Conservation (phyloP, 805 yeast species). For the Priceomyces haplophilus region DNA sequence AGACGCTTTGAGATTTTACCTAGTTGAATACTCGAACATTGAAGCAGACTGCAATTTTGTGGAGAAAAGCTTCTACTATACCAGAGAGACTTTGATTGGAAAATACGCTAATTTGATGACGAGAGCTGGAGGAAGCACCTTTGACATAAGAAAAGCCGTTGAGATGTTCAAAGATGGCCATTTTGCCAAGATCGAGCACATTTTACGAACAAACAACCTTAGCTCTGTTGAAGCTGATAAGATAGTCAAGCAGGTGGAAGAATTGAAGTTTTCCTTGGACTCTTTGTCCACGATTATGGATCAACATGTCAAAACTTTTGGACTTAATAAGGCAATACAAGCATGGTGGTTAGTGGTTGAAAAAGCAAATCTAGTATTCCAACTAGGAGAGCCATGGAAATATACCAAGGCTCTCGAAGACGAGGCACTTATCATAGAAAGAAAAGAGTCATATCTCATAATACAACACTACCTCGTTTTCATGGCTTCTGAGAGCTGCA, state of each 20-base stretch:
- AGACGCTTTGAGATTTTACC: conserved; percentile 72
- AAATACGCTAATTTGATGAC: conserved; percentile 79
- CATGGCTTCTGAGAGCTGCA: conserved; percentile 64
- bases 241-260: conserved; percentile 14
- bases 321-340: conserved; percentile 54
- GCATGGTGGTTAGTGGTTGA: conserved; percentile 59
- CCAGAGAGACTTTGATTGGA: conserved; percentile 68
- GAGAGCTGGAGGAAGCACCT: conserved; percentile 70
- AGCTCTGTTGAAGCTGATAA: conserved; percentile 8
- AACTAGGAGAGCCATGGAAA: conserved; percentile 75
- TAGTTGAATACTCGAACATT: conserved; percentile 72
- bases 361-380: conserved; percentile 64
- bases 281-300: conserved; percentile 39
- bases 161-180: conserved; percentile 18
- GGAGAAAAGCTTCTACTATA: conserved; percentile 47
- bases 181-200: conserved; percentile 20
- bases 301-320: conserved; percentile 42
- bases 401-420: conserved; percentile 26
- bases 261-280: conserved; percentile 32
- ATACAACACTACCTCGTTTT: conserved; percentile 53
- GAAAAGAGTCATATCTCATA: conserved; percentile 10
- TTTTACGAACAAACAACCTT: conserved; percentile 4
- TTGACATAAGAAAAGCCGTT: conserved; percentile 51
- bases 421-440: conserved; percentile 17
- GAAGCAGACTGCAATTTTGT: conserved; percentile 79